Percentiles rank a stretch among this genome's conserved stretches.
Evolutionary conservation across 345 rosid species (phyloP).

Genomic region (Zanthoxylum bungeanum): DNA sequence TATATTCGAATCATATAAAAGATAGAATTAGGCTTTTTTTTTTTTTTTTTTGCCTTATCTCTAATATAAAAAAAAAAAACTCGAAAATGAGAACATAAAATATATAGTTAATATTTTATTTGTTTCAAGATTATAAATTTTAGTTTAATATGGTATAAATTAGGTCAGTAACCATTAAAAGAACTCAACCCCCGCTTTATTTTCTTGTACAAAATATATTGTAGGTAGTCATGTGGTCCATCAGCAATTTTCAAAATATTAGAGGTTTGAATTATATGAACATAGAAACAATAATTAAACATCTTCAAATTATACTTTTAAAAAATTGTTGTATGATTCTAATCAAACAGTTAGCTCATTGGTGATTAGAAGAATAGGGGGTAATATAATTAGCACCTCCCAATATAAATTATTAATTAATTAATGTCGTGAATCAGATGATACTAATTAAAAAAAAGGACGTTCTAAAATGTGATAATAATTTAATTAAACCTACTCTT

Average conservation of each 20-base stretch:
- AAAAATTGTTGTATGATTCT: neutral
- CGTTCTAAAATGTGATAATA: neutral
- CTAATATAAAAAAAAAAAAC: no score
- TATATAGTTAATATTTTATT: neutral
- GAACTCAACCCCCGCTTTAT: neutral
- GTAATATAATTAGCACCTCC: neutral
- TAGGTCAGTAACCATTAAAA: neutral
- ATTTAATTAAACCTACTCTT: neutral
- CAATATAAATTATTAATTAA: slow-evolving; percentile 9
- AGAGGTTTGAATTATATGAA: slow-evolving; percentile 1
- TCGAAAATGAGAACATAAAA: neutral
- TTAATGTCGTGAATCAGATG: slow-evolving; percentile 37
- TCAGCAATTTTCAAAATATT: neutral
- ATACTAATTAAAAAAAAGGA: neutral
- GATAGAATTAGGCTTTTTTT: no score
- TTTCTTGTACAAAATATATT: neutral
- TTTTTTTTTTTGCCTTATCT: no score
- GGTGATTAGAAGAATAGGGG: slow-evolving; percentile 9
- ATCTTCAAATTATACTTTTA: neutral
- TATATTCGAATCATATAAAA: no score
- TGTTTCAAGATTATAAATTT: neutral
- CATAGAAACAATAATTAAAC: neutral
- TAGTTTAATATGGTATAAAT: neutral
- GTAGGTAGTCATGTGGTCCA: slow-evolving; percentile 1
- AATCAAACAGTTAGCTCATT: slow-evolving; percentile 12